Evolutionary conservation across 768 basidiomycete genomes (phyloP).

Genomic region (Pisolithus orientalis): DNA sequence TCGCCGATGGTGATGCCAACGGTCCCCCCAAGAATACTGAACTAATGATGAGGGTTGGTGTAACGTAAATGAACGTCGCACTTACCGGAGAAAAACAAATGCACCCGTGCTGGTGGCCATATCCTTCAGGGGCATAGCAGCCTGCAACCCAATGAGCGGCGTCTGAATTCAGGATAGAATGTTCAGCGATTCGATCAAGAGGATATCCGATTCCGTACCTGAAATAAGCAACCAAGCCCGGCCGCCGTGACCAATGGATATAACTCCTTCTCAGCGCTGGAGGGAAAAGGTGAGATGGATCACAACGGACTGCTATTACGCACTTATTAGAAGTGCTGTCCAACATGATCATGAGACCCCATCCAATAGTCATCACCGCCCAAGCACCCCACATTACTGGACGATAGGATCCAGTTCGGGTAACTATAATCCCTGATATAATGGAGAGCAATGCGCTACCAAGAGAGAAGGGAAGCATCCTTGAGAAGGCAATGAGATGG

Average conservation of each 20-base stretch:
- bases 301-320: slow-evolving; percentile 1
- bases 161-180: slow-evolving; percentile 4
- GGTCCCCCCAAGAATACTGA: slow-evolving; percentile 64
- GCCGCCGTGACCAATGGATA: slow-evolving; percentile 27
- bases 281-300: neutral
- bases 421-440: slow-evolving; percentile 20
- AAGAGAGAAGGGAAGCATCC: slow-evolving; percentile 33
- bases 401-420: slow-evolving; percentile 24
- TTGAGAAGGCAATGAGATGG: slow-evolving; percentile 6
- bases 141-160: slow-evolving; percentile 34
- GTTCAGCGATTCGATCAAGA: neutral
- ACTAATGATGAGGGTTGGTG: neutral
- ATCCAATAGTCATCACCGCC: slow-evolving; percentile 28
- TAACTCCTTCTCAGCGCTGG: slow-evolving; percentile 27
- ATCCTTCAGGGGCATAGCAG: slow-evolving; percentile 40
- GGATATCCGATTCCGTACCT: slow-evolving; percentile 8
- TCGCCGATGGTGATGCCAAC: slow-evolving; percentile 71
- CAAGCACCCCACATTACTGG: slow-evolving; percentile 26
- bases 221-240: slow-evolving; percentile 32
- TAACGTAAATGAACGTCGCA: neutral
- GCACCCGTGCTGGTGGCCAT: slow-evolving; percentile 39
- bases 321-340: slow-evolving; percentile 27
- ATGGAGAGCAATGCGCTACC: slow-evolving; percentile 12
- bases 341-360: slow-evolving; percentile 31
- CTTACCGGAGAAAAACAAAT: slow-evolving; percentile 27